Base-by-base conservation (phyloP, 768 basidiomycete species). In the Kwoniella dejecticola region DNA sequence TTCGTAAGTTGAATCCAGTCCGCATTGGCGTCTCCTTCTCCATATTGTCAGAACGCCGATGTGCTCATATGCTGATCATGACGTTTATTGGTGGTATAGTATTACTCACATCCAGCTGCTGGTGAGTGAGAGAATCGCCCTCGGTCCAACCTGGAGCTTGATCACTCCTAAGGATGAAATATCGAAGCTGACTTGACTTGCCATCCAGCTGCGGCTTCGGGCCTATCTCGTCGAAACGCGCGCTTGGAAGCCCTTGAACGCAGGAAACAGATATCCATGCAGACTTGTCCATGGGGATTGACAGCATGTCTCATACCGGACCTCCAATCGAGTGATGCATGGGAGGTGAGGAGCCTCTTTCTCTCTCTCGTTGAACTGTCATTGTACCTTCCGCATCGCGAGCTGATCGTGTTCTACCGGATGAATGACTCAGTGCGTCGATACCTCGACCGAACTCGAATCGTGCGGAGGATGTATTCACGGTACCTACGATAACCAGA, bases 391-490 rank as follows among this genome's bases (percentile, higher is more conserved):
- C n/a, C n/a, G n/a, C n/a, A n/a, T n/a, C n/a, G n/a, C n/a, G n/a
- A n/a, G n/a, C 42, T 21, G 42, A 21, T 13, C 19, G 15, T 21
- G 12, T 10, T 8, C 10, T 13, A 45, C 42, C 23, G 42, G 23
- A 38, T 17, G 36, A 38, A 17, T 7, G 42, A 17, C 2, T 17
- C 8, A 47, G 46, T 47, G 46, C 17, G 23, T 47, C 7, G 49
- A 31, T 19, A 52, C 29, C 3, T 41, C 19, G 31, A 42, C 15
- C 12, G 53, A 55, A 19, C 38, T 55, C 5, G 53, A 55, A 44
- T 42, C 40, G 5, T 55, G 53, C 19, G 53, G 53, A 26, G 53
- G 40, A 12, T 55, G 53, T 44, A 2, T 41, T 29, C 41, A 29
- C 17, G 53, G 53, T 12, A 27, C 38, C 12, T 55, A 27, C 29